Percentiles rank a stretch among this genome's conserved stretches.
phyloP scores from a whole-genome alignment of 208 protist genomes.

The Naegleria gruberi region DNA sequence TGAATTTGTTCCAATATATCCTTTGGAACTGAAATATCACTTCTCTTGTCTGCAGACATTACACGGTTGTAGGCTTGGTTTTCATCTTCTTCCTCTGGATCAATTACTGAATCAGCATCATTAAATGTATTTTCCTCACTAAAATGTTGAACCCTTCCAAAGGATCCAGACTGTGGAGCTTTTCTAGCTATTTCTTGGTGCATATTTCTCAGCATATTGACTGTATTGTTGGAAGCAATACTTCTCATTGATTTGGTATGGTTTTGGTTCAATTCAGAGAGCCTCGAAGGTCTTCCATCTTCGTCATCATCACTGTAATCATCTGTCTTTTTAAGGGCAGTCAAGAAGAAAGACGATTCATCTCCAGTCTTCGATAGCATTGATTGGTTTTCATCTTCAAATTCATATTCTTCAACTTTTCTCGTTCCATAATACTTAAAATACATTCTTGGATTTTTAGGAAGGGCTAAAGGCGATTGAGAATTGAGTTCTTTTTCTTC shows the following conservation, averaged over 20 bases:
- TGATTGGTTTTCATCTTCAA: not conserved
- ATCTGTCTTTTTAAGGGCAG: not conserved
- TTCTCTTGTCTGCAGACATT: not conserved
- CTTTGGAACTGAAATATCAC: not conserved
- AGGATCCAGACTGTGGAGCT: not conserved
- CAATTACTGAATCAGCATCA: not conserved
- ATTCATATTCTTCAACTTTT: not conserved
- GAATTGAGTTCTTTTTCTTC: not conserved
- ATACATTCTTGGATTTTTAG: conserved; percentile 13
- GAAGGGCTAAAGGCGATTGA: not conserved
- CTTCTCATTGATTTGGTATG: not conserved
- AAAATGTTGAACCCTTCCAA: conserved; percentile 5
- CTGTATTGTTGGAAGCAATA: not conserved
- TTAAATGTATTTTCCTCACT: not conserved
- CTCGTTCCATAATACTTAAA: not conserved
- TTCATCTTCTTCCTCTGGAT: not conserved
- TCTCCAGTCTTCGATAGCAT: not conserved
- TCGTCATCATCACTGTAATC: not conserved
- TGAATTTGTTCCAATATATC: conserved; percentile 7
- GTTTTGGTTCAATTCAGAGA: not conserved
- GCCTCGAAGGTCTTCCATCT: not conserved
- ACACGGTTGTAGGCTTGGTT: not conserved
- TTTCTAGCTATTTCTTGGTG: not conserved
- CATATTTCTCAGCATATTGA: not conserved
- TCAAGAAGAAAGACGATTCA: not conserved